Evolutionary conservation across 2,329 filamentous ascomycete species (phyloP).

Genomic region (Epicoccum sorghinum): DNA sequence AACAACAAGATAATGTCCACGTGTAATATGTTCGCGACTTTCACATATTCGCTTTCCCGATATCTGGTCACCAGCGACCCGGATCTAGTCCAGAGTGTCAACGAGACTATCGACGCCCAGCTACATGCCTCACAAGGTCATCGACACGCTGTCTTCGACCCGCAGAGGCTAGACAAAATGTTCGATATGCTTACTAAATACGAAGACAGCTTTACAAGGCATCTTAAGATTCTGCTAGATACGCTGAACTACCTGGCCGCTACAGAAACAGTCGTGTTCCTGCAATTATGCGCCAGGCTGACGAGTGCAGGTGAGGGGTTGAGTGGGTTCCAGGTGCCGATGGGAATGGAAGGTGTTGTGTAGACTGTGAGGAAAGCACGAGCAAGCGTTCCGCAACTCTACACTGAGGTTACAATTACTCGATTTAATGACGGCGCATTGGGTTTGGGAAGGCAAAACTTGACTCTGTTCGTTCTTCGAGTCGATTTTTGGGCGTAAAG

Average conservation of each 20-base stretch:
- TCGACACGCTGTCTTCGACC: conserved; percentile 58
- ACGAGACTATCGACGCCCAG: conserved; percentile 57
- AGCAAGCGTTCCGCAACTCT: neutral
- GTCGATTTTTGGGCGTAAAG: neutral
- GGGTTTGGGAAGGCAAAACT: neutral
- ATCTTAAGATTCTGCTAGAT: conserved; percentile 91
- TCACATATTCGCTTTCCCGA: conserved; percentile 83
- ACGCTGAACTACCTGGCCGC: conserved; percentile 96
- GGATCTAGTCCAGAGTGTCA: conserved; percentile 67
- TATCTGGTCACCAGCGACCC: conserved; percentile 85
- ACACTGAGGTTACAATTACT: neutral
- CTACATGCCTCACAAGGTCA: conserved; percentile 17
- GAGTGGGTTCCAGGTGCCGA: conserved; percentile 33
- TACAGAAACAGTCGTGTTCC: conserved; percentile 91
- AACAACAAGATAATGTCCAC: conserved; percentile 97
- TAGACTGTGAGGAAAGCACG: neutral
- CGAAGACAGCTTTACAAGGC: conserved; percentile 89
- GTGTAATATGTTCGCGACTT: conserved; percentile 90
- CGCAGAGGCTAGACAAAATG: conserved; percentile 72
- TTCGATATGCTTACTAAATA: conserved; percentile 89
- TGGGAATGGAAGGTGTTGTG: conserved; percentile 31
- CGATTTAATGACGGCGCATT: neutral
- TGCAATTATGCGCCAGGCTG: conserved; percentile 83
- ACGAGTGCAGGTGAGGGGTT: conserved; percentile 79
- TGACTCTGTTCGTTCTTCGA: neutral